A percentile compares a stretch with the other conserved stretches of the same genome.
phyloP scores from a whole-genome alignment of 2,329 filamentous ascomycete genomes.

The Ophiostoma pallidulum region DNA sequence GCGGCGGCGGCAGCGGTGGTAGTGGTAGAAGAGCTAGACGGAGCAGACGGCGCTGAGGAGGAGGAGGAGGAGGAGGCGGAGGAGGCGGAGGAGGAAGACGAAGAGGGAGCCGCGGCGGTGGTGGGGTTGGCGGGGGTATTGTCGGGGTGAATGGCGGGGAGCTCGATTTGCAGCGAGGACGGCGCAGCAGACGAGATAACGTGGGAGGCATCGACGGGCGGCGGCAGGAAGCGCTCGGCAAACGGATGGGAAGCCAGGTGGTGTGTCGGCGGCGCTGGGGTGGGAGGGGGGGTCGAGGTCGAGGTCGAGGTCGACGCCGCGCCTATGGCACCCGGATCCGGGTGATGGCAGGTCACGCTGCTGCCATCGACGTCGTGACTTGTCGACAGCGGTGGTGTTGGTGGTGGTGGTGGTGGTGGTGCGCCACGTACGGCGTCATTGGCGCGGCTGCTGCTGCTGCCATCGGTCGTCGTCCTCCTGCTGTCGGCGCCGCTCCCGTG shows the following conservation, averaged over 20 bases:
- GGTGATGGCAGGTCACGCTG: neutral
- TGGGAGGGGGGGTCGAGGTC: neutral
- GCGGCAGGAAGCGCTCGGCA: constrained; percentile 10
- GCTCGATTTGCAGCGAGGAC: constrained; percentile 10
- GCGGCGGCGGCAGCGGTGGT: constrained; percentile 7
- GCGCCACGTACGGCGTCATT: neutral
- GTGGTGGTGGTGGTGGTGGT: neutral
- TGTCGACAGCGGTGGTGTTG: neutral
- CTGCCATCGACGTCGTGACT: no score
- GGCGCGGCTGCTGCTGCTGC: neutral
- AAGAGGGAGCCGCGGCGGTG: neutral
- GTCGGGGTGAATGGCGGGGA: constrained; percentile 10
- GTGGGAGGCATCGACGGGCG: constrained; percentile 9
- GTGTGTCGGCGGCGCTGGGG: neutral
- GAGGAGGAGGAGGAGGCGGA: constrained; percentile 59
- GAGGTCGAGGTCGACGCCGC: neutral
- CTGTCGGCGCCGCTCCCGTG: neutral
- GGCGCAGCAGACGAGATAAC: constrained; percentile 11
- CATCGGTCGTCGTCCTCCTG: neutral
- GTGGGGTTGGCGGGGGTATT: neutral
- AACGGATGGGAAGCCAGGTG: neutral
- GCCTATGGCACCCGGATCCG: neutral
- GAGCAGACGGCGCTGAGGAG: constrained; percentile 38
- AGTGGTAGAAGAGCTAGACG: no score
- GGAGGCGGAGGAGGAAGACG: neutral